These are phyloP conservation scores for Yamadazyma friedrichii DNA, from an alignment of 1,139 yeast genomes.

Conservation along the genomic window DNA sequence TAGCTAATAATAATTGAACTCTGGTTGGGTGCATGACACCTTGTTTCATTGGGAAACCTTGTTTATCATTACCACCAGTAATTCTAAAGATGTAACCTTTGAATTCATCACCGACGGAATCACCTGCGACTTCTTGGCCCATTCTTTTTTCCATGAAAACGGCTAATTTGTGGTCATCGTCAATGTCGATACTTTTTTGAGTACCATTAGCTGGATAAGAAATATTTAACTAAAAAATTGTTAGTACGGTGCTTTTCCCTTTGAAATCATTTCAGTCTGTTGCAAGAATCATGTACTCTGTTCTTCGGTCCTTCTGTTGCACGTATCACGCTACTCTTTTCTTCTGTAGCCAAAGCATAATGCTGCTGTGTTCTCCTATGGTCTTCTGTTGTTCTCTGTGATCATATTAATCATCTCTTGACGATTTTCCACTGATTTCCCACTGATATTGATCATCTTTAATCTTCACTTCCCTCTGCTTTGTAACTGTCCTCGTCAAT, in stretches of 20 bases:
- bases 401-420: too few species aligned
- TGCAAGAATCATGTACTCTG: too few species aligned
- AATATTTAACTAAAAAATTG: conserved; percentile 78
- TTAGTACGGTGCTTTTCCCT: conserved; percentile 11
- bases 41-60: conserved; percentile 99
- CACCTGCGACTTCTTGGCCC: conserved; percentile 99
- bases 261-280: too few species aligned
- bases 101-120: conserved; percentile 97
- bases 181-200: conserved; percentile 95
- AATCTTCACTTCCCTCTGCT: too few species aligned
- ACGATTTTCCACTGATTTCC: too few species aligned
- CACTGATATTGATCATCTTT: too few species aligned
- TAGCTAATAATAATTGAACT: conserved; percentile 91
- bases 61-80: conserved; percentile 99
- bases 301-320: too few species aligned
- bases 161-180: conserved; percentile 98
- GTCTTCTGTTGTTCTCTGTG: too few species aligned
- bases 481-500: too few species aligned
- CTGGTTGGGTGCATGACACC: conserved; percentile 99
- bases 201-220: conserved; percentile 99
- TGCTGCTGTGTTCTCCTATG: too few species aligned
- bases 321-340: too few species aligned
- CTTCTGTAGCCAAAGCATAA: too few species aligned
- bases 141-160: conserved; percentile 99
- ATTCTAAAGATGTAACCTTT: conserved; percentile 98